Percentiles rank a stretch among this genome's conserved stretches.
Evolutionary conservation across 140 eudicot species (phyloP).

Genomic region (Erigeron philadelphicus): DNA sequence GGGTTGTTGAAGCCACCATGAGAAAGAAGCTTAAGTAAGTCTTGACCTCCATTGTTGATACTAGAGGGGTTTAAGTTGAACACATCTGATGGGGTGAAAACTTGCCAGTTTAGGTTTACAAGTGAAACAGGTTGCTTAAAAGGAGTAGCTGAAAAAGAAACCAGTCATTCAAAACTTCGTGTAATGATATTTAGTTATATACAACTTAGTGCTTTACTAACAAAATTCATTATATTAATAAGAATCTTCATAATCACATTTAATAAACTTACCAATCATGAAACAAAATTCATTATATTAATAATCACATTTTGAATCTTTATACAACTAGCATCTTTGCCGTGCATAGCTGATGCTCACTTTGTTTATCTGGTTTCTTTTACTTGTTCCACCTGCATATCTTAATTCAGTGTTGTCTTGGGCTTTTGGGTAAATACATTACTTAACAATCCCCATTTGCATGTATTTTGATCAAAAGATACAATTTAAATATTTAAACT

Average conservation of each 20-base stretch:
- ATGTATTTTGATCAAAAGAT: not conserved
- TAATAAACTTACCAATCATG: too few relatives aligned
- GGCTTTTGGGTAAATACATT: not conserved
- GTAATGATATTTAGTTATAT: not conserved
- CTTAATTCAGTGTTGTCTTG: not conserved
- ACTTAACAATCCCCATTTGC: not conserved
- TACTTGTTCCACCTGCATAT: not conserved
- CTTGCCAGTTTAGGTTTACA: not conserved
- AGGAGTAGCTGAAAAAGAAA: not conserved
- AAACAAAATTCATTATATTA: too few relatives aligned
- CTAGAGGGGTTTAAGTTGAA: not conserved
- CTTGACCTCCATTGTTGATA: slow-evolving; percentile 2
- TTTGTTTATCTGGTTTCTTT: not conserved
- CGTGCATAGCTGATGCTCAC: not conserved
- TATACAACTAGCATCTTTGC: not conserved
- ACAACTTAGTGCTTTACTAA: too few relatives aligned
- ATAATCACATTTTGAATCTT: too few relatives aligned
- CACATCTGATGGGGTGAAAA: not conserved
- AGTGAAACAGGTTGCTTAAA: not conserved
- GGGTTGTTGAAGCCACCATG: slow-evolving; percentile 97
- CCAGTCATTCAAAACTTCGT: not conserved
- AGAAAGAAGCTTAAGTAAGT: slow-evolving; percentile 89
- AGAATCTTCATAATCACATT: too few relatives aligned
- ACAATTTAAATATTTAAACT: not conserved
- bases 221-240: too few relatives aligned